These are phyloP conservation scores for Prunus mongolica DNA, from an alignment of 306 rosid species.

Conservation along the genomic window DNA sequence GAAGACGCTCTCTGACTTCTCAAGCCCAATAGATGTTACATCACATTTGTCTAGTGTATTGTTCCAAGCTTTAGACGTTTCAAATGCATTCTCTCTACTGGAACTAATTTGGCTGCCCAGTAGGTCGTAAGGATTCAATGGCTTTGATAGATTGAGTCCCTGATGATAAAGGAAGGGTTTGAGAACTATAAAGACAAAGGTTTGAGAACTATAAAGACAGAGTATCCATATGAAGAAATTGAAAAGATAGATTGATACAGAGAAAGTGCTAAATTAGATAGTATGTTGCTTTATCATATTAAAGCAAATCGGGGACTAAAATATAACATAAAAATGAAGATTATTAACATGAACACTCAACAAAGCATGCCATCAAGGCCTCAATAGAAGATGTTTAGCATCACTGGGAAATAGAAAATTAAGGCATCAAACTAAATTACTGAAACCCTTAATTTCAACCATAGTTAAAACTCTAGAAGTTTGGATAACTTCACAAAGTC, in stretches of 20 bases:
- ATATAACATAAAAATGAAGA: too few relatives aligned
- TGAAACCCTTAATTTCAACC: not conserved
- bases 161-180: conserved; percentile 25
- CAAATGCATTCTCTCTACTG: conserved; percentile 20
- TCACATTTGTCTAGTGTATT: conserved; percentile 34
- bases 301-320: too few relatives aligned
- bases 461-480: not conserved
- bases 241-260: not conserved
- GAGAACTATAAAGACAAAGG: conserved; percentile 7
- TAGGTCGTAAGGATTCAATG: conserved; percentile 50
- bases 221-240: not conserved
- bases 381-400: not conserved
- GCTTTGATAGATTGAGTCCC: conserved; percentile 56
- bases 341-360: too few relatives aligned
- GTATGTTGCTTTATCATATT: not conserved
- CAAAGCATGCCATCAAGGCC: too few relatives aligned
- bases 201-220: conserved; percentile 1
- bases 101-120: conserved; percentile 44
- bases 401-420: not conserved
- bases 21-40: conserved; percentile 27
- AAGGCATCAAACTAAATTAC: not conserved
- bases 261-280: not conserved
- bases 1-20: conserved; percentile 37
- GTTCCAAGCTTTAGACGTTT: conserved; percentile 22
- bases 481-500: not conserved